phyloP scores from a whole-genome alignment of 1,284 basidiomycete genomes.

The Ceraceosorus guamensis region DNA sequence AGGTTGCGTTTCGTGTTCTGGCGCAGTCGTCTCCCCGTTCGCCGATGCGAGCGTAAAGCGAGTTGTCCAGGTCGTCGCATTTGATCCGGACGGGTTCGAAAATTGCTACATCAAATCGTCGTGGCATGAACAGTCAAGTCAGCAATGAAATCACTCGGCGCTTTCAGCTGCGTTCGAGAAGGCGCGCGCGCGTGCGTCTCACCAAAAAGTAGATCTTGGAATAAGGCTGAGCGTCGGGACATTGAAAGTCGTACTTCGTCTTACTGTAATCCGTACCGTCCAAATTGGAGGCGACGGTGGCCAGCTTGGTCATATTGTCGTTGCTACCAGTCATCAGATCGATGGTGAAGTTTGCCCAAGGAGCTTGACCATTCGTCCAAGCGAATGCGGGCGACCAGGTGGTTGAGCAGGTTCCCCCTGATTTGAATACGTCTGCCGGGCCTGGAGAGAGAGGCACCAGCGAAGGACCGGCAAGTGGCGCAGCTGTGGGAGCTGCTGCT shows the following conservation, averaged over 20 bases:
- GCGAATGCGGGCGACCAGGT: conserved; percentile 2
- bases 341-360: conserved; percentile 11
- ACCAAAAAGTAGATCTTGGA: conserved; percentile 16
- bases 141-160: background rate
- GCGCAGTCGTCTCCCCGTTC: conserved; percentile 54
- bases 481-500: no score
- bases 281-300: conserved; percentile 58
- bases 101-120: conserved; percentile 33
- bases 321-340: conserved; percentile 68
- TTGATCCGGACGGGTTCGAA: conserved; percentile 26
- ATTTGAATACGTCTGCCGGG: conserved; percentile 47
- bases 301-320: conserved; percentile 61
- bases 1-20: conserved; percentile 56
- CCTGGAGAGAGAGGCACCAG: conserved; percentile 2
- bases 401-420: conserved; percentile 7
- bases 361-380: background rate
- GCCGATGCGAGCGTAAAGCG: conserved; percentile 68
- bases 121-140: background rate
- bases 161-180: background rate
- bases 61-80: conserved; percentile 62
- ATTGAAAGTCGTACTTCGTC: conserved; percentile 56
- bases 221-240: conserved; percentile 63
- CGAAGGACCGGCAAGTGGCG: no score
- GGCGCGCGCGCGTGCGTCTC: background rate
- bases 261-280: conserved; percentile 55